These are phyloP conservation scores for Guillardia theta DNA, from an alignment of 78 protist genomes.

Conservation along the genomic window DNA sequence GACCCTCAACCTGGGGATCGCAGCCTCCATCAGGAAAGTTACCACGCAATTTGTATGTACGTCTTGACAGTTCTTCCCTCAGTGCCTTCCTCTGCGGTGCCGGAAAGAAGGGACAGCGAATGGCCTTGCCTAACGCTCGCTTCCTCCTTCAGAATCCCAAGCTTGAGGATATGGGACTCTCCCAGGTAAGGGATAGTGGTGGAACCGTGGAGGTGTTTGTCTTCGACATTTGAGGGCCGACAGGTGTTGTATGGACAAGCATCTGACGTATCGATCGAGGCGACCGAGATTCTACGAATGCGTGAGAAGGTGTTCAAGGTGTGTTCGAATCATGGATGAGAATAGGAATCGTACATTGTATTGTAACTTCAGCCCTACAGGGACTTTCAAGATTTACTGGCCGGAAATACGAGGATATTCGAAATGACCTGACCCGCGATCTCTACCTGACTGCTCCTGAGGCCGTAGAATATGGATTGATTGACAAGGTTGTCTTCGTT, in stretches of 20 bases:
- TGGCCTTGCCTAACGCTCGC: neutral
- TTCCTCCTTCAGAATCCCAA: neutral
- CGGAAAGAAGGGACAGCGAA: neutral
- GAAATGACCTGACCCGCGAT: neutral
- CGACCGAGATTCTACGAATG: neutral
- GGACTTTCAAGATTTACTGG: neutral
- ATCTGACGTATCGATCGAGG: neutral
- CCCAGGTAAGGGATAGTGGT: neutral
- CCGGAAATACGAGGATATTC: neutral
- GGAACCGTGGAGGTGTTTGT: neutral
- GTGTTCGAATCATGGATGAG: neutral
- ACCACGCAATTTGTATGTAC: too few species aligned
- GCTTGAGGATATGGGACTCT: neutral
- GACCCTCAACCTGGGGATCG: slow-evolving; percentile 16
- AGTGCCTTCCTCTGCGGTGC: slow-evolving; percentile 15
- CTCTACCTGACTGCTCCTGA: slow-evolving; percentile 13
- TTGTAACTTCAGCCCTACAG: neutral
- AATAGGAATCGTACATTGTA: neutral
- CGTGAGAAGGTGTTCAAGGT: neutral
- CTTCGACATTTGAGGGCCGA: too few species aligned
- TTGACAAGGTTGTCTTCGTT: slow-evolving; percentile 35
- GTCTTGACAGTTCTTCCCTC: too few species aligned
- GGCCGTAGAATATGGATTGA: neutral
- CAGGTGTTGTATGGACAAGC: slow-evolving; percentile 15
- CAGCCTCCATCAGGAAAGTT: slow-evolving; percentile 33